Evolutionary conservation across 441 rosid species (phyloP), one percentile per base, ranked within the genome.

Genomic region (Eutrema salsugineum): DNA sequence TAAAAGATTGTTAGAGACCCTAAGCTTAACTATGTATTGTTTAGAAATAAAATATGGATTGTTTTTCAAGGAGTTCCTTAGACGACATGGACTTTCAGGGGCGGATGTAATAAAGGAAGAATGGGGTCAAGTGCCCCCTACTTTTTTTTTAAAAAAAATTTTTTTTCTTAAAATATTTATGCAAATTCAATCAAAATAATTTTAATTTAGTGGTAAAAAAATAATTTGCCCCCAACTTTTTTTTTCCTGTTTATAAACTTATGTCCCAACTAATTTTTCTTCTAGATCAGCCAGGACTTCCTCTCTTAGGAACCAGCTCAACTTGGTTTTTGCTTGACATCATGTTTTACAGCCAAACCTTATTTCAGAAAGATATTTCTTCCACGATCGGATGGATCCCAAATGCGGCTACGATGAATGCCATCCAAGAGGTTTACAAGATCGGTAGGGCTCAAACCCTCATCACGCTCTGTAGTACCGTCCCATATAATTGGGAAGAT

Each of bases 251-350:
- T n/a, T n/a, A n/a, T n/a, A n/a, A n/a, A n/a, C n/a, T n/a, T n/a
- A n/a, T n/a, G n/a, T n/a, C n/a, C n/a, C n/a, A n/a, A n/a, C n/a
- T n/a, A n/a, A n/a, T n/a, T n/a, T n/a, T n/a, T n/a, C n/a, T n/a
- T n/a, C n/a, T n/a, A n/a, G n/a, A n/a, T n/a, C n/a, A n/a, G n/a
- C n/a, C n/a, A n/a, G n/a, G n/a, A n/a, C 83, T 81, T 65, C 90
- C 73, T 44, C 78, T 86, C 40, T 64, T 84, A 1, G 90, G 86
- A 50, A 81, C 84, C 4, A 17, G 84, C 2, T 70, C 79, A 5
- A 84, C 86, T 30, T 86, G 88, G 90, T 86, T 86, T 75, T 69
- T 84, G 58, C 77, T 86, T 17, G 90, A 84, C 60, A 81, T 86
- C 6, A 85, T 87, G 0, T 83, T 79, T 35, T 86, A 86, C 68